Percentiles rank a stretch among this genome's conserved stretches.
Evolutionary conservation across 1,139 yeast genomes (phyloP).

Genomic region (Candida sojae): DNA sequence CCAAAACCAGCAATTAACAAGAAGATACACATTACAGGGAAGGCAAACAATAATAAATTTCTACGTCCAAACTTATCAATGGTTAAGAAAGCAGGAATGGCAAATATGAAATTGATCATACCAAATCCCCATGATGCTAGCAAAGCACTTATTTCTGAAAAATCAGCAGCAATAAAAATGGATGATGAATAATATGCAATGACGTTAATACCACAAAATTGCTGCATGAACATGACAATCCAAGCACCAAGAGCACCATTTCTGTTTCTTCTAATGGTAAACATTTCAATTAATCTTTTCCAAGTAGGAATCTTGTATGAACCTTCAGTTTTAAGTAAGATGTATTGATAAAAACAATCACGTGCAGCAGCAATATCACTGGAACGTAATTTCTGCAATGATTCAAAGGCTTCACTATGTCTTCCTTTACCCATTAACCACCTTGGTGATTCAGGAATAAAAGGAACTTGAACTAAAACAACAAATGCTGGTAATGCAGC

Average conservation of each 20-base stretch:
- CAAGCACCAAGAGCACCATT: constrained; percentile 81
- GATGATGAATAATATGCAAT: constrained; percentile 81
- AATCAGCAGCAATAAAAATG: constrained; percentile 70
- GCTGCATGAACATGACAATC: constrained; percentile 88
- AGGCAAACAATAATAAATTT: constrained; percentile 64
- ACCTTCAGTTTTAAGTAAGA: constrained; percentile 65
- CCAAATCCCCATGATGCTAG: constrained; percentile 88
- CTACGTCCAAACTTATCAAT: constrained; percentile 83
- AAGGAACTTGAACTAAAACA: constrained; percentile 65
- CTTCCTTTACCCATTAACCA: constrained; percentile 74
- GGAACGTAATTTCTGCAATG: constrained; percentile 51
- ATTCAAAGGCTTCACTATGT: constrained; percentile 56
- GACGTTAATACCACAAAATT: constrained; percentile 88
- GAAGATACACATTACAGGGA: constrained; percentile 73
- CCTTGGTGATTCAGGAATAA: constrained; percentile 78
- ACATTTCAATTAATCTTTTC: constrained; percentile 54
- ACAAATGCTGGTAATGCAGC: constrained; percentile 73
- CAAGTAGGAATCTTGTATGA: constrained; percentile 56
- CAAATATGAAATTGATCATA: constrained; percentile 76
- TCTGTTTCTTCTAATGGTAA: constrained; percentile 75
- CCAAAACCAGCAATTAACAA: constrained; percentile 75
- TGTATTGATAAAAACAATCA: constrained; percentile 72
- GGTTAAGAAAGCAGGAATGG: constrained; percentile 80
- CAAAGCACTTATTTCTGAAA: constrained; percentile 60
- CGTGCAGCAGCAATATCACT: constrained; percentile 68